A percentile compares a stretch with the other conserved stretches of the same genome.
Evolutionary conservation across 208 protist genomes (phyloP).

Genomic region (Trypanosoma melophagium): DNA sequence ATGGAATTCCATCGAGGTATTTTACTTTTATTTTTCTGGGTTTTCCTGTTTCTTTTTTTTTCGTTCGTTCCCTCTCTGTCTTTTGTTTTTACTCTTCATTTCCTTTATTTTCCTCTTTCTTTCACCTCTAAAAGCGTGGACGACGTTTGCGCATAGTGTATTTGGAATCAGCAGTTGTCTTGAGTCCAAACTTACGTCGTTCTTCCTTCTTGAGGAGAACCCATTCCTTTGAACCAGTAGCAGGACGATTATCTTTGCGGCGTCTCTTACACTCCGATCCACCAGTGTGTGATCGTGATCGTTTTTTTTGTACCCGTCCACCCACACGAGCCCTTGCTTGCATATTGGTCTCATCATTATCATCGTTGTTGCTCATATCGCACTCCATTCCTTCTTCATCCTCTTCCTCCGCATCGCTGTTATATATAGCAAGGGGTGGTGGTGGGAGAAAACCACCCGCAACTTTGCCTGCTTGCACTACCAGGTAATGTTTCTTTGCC

Average conservation of each 20-base stretch:
- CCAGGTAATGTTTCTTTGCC: conserved; percentile 97
- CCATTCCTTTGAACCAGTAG: conserved; percentile 91
- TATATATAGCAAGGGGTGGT: conserved; percentile 32
- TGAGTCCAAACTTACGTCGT: conserved; percentile 89
- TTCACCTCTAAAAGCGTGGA: conserved; percentile 73
- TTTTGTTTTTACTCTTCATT: not conserved
- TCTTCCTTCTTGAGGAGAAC: conserved; percentile 95
- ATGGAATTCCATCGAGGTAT: too few relatives aligned
- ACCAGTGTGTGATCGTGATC: conserved; percentile 25
- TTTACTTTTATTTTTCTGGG: not conserved
- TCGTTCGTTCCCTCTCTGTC: not conserved
- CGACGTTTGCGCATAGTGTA: conserved; percentile 95
- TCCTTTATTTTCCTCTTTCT: not conserved
- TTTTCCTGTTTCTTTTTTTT: conserved; percentile 7
- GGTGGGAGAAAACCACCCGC: conserved; percentile 64
- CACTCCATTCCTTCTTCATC: conserved; percentile 28
- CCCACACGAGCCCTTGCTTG: conserved; percentile 27
- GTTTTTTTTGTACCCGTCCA: conserved; percentile 32
- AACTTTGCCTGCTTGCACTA: conserved; percentile 88
- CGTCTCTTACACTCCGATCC: conserved; percentile 39
- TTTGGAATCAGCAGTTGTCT: conserved; percentile 92
- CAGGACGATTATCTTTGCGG: conserved; percentile 68
- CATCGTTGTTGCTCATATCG: conserved; percentile 30
- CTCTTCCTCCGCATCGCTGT: conserved; percentile 16
- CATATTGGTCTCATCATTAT: conserved; percentile 33